These are phyloP conservation scores for Mortierella polycephala DNA, from an alignment of 371 early-diverging fungal species.

Conservation along the genomic window DNA sequence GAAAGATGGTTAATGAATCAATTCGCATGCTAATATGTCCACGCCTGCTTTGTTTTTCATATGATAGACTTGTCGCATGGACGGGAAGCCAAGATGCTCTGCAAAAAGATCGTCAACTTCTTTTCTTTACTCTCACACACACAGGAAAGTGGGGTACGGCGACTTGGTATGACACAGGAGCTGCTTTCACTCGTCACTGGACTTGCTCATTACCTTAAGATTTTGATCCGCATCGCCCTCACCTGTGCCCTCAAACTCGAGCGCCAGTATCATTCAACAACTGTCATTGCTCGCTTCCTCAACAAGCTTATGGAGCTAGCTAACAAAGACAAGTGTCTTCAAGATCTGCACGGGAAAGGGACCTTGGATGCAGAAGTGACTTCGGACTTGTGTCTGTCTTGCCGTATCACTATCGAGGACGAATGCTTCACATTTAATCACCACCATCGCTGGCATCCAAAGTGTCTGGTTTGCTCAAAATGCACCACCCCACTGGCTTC, in stretches of 20 bases:
- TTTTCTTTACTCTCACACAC: constrained; percentile 90
- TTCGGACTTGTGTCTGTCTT: constrained; percentile 85
- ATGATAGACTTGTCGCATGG: constrained; percentile 73
- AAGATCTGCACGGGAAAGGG: constrained; percentile 42
- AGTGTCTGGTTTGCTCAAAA: constrained; percentile 79
- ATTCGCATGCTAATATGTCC: background rate
- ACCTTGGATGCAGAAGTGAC: constrained; percentile 67
- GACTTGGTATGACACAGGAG: constrained; percentile 88
- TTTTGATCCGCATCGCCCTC: constrained; percentile 89
- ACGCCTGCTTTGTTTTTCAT: constrained; percentile 1
- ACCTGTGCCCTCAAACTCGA: constrained; percentile 86
- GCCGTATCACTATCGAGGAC: constrained; percentile 86
- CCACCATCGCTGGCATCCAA: constrained; percentile 80
- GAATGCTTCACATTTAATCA: constrained; percentile 80
- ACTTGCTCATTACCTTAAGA: constrained; percentile 93
- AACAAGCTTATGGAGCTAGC: constrained; percentile 66
- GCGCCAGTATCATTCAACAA: constrained; percentile 51
- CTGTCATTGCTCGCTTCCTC: constrained; percentile 66
- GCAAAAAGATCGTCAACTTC: constrained; percentile 91
- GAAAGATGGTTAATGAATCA: background rate
- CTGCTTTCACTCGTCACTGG: constrained; percentile 91
- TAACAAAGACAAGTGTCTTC: constrained; percentile 58
- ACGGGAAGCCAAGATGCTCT: constrained; percentile 91
- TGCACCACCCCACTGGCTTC: constrained; percentile 69
- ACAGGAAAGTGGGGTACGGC: constrained; percentile 70